Evolutionary conservation across 805 yeast species (phyloP), one percentile per base, ranked within the genome.

Genomic region (Candida xiaguanensis): DNA sequence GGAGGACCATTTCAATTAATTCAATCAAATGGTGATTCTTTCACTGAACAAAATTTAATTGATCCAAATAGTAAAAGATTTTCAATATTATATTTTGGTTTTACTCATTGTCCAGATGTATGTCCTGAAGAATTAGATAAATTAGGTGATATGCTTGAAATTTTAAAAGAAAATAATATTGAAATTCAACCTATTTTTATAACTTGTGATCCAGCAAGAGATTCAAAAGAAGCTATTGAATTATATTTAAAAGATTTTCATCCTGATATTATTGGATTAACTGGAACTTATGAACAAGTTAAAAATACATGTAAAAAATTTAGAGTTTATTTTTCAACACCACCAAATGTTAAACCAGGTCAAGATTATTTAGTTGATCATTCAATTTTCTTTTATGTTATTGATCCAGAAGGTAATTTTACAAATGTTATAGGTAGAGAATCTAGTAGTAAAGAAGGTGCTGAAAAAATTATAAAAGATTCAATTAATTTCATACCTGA

Each of bases 391-490:
- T 91, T 91, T 65, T 93, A 93, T 56, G 69, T 93, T 52, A 91
- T 93, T 97, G 98, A 93, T 59, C 90, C 96, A n/a, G 96, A 93
- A 58, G 99, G 98, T 34, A 80, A 87, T 56, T 93, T 88, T 56
- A 85, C 91, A 35, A 96, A 91, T 59, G 98, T 93, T 5, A 70
- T 91, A 49, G 99, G 99, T 39, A 81, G 95, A 61, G 91, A 91
- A 54, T 86, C 82, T 50, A 86, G 82, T 41, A 90, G 89, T 18
- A 73, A 70, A 15, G 81, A 82, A 45, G 96, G 95, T 19, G 82
- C 81, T 12, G 78, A 74, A 29, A 85, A 85, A 63, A 85, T 93
- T 48, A 74, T 75, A 49, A 79, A 79, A 43, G 90, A 87, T 50
- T 74, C 88, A 31, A 80, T 77, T 46, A 83, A 85, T 1, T 90